Evolutionary conservation across 2,329 filamentous ascomycete species (phyloP).

Genomic region (Aureobasidium sp.): DNA sequence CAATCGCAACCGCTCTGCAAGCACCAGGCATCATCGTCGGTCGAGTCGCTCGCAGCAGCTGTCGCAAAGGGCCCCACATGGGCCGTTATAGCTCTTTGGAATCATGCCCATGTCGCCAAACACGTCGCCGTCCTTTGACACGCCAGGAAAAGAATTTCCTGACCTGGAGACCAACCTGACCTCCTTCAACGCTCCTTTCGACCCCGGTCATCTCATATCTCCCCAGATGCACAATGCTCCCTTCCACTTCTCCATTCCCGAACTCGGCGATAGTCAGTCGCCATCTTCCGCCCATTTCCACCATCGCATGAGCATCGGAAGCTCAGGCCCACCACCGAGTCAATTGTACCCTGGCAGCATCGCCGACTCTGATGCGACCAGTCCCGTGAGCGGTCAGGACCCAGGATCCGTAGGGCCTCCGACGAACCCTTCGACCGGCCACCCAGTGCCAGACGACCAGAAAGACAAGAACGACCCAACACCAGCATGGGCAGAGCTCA

Average conservation of each 20-base stretch:
- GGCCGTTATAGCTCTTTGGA: slow-evolving; percentile 13
- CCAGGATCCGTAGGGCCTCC: neutral
- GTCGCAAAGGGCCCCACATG: slow-evolving; percentile 12
- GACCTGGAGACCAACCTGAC: neutral
- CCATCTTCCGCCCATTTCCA: slow-evolving; percentile 28
- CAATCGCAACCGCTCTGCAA: neutral
- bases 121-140: slow-evolving; percentile 12
- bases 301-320: slow-evolving; percentile 27
- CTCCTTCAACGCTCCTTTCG: slow-evolving; percentile 6
- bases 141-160: slow-evolving; percentile 2
- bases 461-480: slow-evolving; percentile 25
- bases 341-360: slow-evolving; percentile 23
- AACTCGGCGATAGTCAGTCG: slow-evolving; percentile 21
- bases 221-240: slow-evolving; percentile 9
- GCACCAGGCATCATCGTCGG: neutral
- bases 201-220: slow-evolving; percentile 1
- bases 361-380: slow-evolving; percentile 26
- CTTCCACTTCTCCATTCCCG: slow-evolving; percentile 17
- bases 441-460: slow-evolving; percentile 12
- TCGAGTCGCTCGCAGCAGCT: neutral
- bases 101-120: slow-evolving; percentile 11
- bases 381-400: slow-evolving; percentile 20
- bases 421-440: slow-evolving; percentile 10
- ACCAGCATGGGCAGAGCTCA: slow-evolving; percentile 47
- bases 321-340: slow-evolving; percentile 21